A percentile compares a stretch with the other conserved stretches of the same genome.
These are phyloP conservation scores for Solanum pinnatisectum DNA, from an alignment of 257 asterid genomes.

Conservation along the genomic window DNA sequence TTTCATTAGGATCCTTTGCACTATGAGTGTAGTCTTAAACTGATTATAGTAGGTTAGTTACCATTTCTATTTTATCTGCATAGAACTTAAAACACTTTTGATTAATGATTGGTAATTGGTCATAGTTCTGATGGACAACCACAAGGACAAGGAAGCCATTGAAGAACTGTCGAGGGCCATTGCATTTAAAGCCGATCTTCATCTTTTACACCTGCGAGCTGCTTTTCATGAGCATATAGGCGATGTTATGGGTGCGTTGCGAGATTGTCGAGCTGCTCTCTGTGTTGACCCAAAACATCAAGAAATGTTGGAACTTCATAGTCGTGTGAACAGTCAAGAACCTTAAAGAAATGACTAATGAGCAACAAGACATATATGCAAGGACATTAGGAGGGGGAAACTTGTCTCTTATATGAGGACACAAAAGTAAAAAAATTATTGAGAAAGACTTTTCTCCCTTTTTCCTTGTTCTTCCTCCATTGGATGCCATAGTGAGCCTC, in stretches of 20 bases:
- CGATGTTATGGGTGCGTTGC: constrained; percentile 66
- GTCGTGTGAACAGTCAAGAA: constrained; percentile 91
- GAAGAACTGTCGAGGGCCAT: constrained; percentile 87
- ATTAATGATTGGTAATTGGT: not conserved
- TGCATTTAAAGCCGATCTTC: constrained; percentile 92
- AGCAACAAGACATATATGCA: not conserved
- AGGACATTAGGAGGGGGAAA: not conserved
- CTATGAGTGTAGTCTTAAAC: not conserved
- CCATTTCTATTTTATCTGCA: not conserved
- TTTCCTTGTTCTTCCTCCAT: not conserved
- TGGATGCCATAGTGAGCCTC: not conserved
- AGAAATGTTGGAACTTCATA: constrained; percentile 94
- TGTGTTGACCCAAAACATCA: constrained; percentile 96
- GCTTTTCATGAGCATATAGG: constrained; percentile 95
- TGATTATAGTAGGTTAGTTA: not conserved
- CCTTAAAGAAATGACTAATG: constrained; percentile 32
- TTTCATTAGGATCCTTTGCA: not conserved
- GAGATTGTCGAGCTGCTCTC: constrained; percentile 98
- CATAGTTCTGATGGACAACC: constrained; percentile 92
- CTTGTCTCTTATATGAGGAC: not conserved
- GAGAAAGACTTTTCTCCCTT: not conserved
- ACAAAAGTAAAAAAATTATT: not conserved
- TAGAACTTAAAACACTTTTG: not conserved
- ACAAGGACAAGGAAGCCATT: constrained; percentile 84
- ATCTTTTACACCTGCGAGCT: constrained; percentile 85